phyloP scores from a whole-genome alignment of 768 basidiomycete genomes.

The Boletus rufocinnamomeus region DNA sequence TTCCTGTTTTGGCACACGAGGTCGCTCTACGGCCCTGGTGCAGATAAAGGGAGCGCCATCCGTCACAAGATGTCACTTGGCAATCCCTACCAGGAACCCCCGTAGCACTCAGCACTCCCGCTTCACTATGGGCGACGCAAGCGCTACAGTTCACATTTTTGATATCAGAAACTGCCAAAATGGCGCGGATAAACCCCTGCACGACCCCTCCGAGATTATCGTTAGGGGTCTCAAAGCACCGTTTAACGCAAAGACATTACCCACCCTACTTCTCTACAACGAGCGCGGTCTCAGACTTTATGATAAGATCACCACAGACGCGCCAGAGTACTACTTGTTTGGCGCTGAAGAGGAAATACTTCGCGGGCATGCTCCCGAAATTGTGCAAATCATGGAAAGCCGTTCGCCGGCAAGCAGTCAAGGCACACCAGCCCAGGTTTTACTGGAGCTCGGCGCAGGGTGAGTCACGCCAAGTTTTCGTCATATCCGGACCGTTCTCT shows the following conservation, averaged over 20 bases:
- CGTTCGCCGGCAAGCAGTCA: slow-evolving; percentile 18
- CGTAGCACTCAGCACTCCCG: not conserved
- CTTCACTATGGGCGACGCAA: slow-evolving; percentile 24
- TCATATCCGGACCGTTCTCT: not conserved
- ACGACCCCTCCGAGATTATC: slow-evolving; percentile 49
- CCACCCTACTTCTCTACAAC: slow-evolving; percentile 85
- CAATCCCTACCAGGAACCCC: not conserved
- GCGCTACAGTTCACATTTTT: slow-evolving; percentile 20
- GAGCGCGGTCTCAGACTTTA: slow-evolving; percentile 84
- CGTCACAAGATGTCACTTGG: not conserved
- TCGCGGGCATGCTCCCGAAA: slow-evolving; percentile 67
- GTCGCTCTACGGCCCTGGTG: not conserved
- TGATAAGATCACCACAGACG: slow-evolving; percentile 79
- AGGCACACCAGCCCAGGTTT: slow-evolving; percentile 49
- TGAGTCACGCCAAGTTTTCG: slow-evolving; percentile 40
- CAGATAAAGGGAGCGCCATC: slow-evolving; percentile 1
- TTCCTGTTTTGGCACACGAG: not conserved
- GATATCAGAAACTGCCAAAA: slow-evolving; percentile 24
- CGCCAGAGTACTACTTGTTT: slow-evolving; percentile 88
- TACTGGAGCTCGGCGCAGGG: slow-evolving; percentile 96
- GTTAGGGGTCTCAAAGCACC: slow-evolving; percentile 57
- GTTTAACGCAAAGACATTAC: slow-evolving; percentile 59
- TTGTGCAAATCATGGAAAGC: slow-evolving; percentile 70
- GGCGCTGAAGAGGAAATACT: slow-evolving; percentile 85
- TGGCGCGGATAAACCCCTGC: not conserved